These are phyloP conservation scores for Trichoderma koningiopsis DNA, from an alignment of 2,329 filamentous ascomycete genomes.

Conservation along the genomic window DNA sequence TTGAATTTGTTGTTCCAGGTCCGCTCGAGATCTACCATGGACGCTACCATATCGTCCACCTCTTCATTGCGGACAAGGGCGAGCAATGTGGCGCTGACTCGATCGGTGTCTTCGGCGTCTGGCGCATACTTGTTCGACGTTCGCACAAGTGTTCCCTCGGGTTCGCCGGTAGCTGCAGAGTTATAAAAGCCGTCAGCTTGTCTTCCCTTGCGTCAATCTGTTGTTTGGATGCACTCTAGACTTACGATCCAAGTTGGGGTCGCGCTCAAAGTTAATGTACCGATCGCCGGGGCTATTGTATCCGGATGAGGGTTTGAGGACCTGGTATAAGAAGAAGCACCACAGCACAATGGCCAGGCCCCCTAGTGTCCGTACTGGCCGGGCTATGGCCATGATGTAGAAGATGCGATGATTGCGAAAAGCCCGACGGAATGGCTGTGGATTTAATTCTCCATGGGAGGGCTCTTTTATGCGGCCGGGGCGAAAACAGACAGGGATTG, in stretches of 20 bases:
- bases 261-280: constrained; percentile 65
- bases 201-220: neutral
- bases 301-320: constrained; percentile 62
- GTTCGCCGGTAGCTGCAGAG: constrained; percentile 74
- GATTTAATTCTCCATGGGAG: constrained; percentile 17
- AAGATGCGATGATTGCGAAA: constrained; percentile 1
- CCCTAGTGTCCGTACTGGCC: constrained; percentile 78
- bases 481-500: neutral
- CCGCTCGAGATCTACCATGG: constrained; percentile 87
- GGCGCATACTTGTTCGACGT: constrained; percentile 77
- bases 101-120: constrained; percentile 72
- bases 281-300: constrained; percentile 46
- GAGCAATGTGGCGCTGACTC: constrained; percentile 91
- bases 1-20: constrained; percentile 99
- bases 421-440: constrained; percentile 5
- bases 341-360: constrained; percentile 71
- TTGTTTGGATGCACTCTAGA: constrained; percentile 25
- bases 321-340: constrained; percentile 76
- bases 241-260: constrained; percentile 87
- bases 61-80: constrained; percentile 93
- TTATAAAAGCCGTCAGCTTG: constrained; percentile 26
- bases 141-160: constrained; percentile 73
- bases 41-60: constrained; percentile 77
- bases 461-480: neutral
- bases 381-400: constrained; percentile 75